phyloP scores from a whole-genome alignment of 345 rosid genomes.

The Eucalyptus fibrosa region DNA sequence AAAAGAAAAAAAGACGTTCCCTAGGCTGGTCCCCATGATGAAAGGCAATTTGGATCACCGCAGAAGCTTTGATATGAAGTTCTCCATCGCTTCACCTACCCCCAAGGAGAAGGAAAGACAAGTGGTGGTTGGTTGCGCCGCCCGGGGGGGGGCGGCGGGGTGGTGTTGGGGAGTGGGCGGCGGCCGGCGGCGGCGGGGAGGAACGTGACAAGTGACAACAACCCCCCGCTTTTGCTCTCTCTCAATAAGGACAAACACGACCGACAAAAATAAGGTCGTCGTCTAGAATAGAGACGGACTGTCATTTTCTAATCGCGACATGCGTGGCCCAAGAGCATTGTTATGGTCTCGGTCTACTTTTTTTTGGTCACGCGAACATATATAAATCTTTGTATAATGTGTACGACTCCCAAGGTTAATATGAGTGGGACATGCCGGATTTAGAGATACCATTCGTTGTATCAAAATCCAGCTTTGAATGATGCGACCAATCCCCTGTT shows the following conservation, averaged over 20 bases:
- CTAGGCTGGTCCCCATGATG: not conserved
- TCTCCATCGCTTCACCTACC: conserved; percentile 7
- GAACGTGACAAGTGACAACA: not conserved
- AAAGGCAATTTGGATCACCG: not conserved
- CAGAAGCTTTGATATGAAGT: not conserved
- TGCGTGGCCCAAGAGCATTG: not conserved
- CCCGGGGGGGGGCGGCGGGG: too few relatives aligned
- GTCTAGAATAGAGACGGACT: not conserved
- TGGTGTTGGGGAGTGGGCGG: fast-evolving
- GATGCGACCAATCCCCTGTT: not conserved
- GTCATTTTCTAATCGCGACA: not conserved
- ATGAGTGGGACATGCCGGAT: not conserved
- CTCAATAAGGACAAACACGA: not conserved
- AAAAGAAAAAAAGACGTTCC: not conserved
- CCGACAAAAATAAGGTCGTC: not conserved
- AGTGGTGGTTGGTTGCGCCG: not conserved
- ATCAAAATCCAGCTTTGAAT: not conserved
- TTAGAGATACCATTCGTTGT: not conserved
- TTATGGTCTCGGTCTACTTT: not conserved
- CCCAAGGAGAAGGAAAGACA: not conserved
- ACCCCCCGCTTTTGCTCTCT: not conserved
- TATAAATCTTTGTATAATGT: not conserved
- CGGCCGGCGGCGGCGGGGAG: too few relatives aligned
- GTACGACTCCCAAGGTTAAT: not conserved
- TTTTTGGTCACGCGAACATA: not conserved